Evolutionary conservation across 1,139 yeast species (phyloP), one percentile per base, ranked within the genome.

Genomic region (Hansenula sp.): DNA sequence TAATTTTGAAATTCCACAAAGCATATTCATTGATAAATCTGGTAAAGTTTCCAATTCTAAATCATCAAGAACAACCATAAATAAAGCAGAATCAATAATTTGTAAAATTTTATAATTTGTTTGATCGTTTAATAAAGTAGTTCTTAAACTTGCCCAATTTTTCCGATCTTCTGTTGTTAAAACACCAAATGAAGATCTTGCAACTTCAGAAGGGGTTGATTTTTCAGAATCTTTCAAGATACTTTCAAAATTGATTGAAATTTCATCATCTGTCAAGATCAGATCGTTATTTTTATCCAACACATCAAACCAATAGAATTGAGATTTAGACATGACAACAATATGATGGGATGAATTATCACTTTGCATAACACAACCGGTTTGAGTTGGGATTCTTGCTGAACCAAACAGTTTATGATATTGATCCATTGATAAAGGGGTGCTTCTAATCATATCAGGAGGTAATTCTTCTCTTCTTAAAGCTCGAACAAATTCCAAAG

Each of bases 261-360:
- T 73, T 61, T 87, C 95, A 47, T 77, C 80, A 59, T 88, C 94
- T 3, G 82, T 74, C 58, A 87, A 68, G 43, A 66, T 62, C 51
- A 89, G 70, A 57, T 85, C 83, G 60, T 85, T 79, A 49, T 81
- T 70, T 43, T 73, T 73, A 63, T 88, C 95, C 58, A 89, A 70
- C 2, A 89, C 96, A 61, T 89, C 96, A 62, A 89, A 89, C 96
- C 96, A 89, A 66, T 89, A 89, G 64, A 88, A 85, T 63, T 89
- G 96, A 5, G 96, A 86, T 58, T 85, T 83, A 52, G 90, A 82
- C 62, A 87, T 69, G n/a, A 89, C 91, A 28, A 87, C 85, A 44
- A 89, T 80, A 62, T 89, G 96, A 57, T 81, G 84, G 2, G 94
- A 81, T 13, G 79, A 71, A 16, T 74, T 62, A 61, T 88, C 96